Conservation (phyloP, 179 eudicot genomes). For the Drosera spatulata region DNA sequence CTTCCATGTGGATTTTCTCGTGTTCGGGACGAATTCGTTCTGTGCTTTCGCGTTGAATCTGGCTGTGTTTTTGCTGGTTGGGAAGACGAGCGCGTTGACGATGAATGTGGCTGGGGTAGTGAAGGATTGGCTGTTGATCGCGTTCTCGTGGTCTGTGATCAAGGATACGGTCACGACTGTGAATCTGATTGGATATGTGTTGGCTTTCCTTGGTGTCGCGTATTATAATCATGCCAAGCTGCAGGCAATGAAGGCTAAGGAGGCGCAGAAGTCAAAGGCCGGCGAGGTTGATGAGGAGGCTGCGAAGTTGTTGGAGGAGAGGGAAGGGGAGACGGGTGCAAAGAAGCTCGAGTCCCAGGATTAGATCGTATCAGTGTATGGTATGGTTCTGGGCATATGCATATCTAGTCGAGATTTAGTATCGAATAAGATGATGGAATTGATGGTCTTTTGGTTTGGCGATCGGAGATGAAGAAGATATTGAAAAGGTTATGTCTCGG, state of each 20-base stretch:
- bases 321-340: conserved; percentile 4
- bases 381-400: no score
- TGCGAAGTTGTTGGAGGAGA: conserved; percentile 21
- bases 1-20: conserved; percentile 41
- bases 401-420: neutral
- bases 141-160: conserved; percentile 63
- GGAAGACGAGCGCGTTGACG: conserved; percentile 68
- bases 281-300: conserved; percentile 22
- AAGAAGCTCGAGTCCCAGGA: conserved; percentile 15
- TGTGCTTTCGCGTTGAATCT: conserved; percentile 66
- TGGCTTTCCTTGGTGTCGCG: conserved; percentile 44
- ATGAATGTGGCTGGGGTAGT: conserved; percentile 90
- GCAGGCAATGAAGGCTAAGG: conserved; percentile 50
- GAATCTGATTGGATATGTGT: conserved; percentile 23
- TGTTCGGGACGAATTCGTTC: conserved; percentile 61
- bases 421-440: neutral
- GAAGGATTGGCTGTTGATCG: conserved; percentile 75
- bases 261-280: conserved; percentile 29
- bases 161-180: conserved; percentile 43
- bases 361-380: neutral
- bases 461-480: no score
- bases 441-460: no score
- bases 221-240: conserved; percentile 41
- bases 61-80: conserved; percentile 68
- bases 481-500: no score